Percentiles rank a stretch among this genome's conserved stretches.
Evolutionary conservation across 805 yeast genomes (phyloP).

Genomic region (Sugiyamaella boreocaroliniensis): DNA sequence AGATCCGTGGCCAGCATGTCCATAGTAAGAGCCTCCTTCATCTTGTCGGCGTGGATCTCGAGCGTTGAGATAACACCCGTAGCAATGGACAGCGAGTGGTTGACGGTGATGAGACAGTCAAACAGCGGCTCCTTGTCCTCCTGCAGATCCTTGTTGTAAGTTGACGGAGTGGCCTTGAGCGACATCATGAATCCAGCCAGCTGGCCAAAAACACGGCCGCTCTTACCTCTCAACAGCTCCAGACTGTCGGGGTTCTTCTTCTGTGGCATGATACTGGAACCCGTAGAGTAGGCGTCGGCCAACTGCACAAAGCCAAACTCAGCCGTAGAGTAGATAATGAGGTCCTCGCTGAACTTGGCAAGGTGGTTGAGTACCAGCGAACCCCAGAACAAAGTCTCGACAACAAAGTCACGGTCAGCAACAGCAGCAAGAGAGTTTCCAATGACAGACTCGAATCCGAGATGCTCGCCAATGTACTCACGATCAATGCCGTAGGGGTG

Average conservation of each 20-base stretch:
- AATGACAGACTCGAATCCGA: constrained; percentile 79
- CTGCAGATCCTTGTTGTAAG: constrained; percentile 97
- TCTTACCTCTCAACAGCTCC: constrained; percentile 91
- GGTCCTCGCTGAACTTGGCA: constrained; percentile 89
- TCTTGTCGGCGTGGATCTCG: constrained; percentile 59
- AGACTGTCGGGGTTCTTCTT: constrained; percentile 97
- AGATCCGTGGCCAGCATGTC: constrained; percentile 98
- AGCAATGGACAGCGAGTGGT: constrained; percentile 88
- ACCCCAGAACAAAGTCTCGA: constrained; percentile 93
- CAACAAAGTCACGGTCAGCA: constrained; percentile 94
- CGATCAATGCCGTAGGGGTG: constrained; percentile 99
- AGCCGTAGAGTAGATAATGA: constrained; percentile 92
- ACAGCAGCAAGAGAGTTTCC: constrained; percentile 97
- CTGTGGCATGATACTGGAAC: constrained; percentile 98
- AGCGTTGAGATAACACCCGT: constrained; percentile 94
- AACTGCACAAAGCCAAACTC: constrained; percentile 92
- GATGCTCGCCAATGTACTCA: constrained; percentile 71
- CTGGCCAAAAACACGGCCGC: constrained; percentile 95
- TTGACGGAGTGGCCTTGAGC: constrained; percentile 92
- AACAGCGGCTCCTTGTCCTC: constrained; percentile 99
- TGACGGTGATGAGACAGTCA: constrained; percentile 82
- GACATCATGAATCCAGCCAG: constrained; percentile 95
- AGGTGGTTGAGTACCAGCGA: constrained; percentile 92
- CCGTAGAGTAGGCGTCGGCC: constrained; percentile 98
- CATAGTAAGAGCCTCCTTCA: constrained; percentile 90